Conservation (phyloP, 805 yeast genomes). For the Candida ortonii region DNA sequence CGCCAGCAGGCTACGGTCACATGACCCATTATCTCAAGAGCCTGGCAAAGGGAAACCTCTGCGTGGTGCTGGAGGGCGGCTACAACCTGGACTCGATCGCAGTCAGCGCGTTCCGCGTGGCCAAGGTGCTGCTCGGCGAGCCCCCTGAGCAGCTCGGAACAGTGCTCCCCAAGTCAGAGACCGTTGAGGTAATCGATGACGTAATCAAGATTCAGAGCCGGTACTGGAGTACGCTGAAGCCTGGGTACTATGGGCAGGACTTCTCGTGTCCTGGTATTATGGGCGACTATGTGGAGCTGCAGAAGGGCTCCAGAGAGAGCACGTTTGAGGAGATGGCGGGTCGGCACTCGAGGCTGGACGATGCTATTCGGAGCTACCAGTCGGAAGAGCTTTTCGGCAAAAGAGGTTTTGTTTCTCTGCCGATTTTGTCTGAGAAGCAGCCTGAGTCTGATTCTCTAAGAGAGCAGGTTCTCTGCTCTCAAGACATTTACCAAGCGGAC, state of each 20-base stretch:
- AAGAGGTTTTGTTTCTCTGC: conserved; percentile 63
- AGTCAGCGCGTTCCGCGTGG: conserved; percentile 84
- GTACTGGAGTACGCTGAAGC: conserved; percentile 83
- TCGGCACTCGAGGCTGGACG: conserved; percentile 55
- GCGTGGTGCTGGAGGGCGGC: conserved; percentile 95
- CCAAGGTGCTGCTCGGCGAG: conserved; percentile 88
- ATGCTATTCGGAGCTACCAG: conserved; percentile 74
- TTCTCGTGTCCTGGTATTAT: conserved; percentile 29
- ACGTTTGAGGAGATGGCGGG: conserved; percentile 35
- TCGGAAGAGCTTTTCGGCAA: conserved; percentile 51
- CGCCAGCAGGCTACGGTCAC: conserved; percentile 94
- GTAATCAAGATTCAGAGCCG: conserved; percentile 77
- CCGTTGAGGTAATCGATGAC: conserved; percentile 76
- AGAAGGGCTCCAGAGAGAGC: conserved; percentile 41
- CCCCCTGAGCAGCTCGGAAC: conserved; percentile 81
- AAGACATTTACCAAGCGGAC: conserved; percentile 60
- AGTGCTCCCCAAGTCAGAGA: conserved; percentile 66
- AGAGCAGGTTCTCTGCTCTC: conserved; percentile 68
- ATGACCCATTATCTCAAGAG: conserved; percentile 91
- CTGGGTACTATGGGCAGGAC: conserved; percentile 49
- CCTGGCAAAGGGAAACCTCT: conserved; percentile 81
- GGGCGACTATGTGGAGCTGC: conserved; percentile 33
- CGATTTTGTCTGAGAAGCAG: conserved; percentile 46
- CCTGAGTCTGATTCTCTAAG: conserved; percentile 51
- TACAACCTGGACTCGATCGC: conserved; percentile 91